Evolutionary conservation across 768 basidiomycete genomes (phyloP).

Genomic region (Thelephora ganbajun): DNA sequence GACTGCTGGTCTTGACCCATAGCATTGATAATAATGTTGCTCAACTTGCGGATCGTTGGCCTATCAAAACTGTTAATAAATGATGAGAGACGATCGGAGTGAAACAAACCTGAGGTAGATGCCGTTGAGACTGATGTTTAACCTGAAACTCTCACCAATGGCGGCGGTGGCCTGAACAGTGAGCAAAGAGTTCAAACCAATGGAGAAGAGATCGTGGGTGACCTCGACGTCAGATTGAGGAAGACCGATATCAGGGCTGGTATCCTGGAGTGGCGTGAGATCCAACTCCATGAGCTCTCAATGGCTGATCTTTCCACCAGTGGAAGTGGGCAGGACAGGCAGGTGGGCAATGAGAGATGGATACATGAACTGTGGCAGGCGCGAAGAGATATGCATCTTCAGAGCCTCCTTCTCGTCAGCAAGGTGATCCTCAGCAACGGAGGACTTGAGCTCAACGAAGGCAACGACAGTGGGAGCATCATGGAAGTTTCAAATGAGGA

Average conservation of each 20-base stretch:
- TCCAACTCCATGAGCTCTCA: slow-evolving; percentile 16
- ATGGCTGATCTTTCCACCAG: slow-evolving; percentile 17
- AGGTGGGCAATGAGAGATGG: slow-evolving; percentile 16
- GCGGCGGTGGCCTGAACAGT: too few species aligned
- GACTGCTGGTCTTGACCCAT: too few species aligned
- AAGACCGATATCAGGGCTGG: slow-evolving; percentile 13
- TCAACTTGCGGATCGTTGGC: too few species aligned
- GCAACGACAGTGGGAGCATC: slow-evolving; percentile 17
- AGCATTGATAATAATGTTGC: too few species aligned
- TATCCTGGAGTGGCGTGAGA: slow-evolving; percentile 12
- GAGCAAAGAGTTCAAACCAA: too few species aligned
- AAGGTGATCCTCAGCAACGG: slow-evolving; percentile 1
- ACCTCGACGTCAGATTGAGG: slow-evolving; percentile 15
- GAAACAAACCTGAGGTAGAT: too few species aligned
- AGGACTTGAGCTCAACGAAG: slow-evolving; percentile 16
- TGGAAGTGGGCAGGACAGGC: slow-evolving; percentile 12
- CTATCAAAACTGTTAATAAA: too few species aligned
- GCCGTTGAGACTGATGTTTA: too few species aligned
- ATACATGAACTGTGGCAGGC: slow-evolving; percentile 19
- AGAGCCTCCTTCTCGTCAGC: slow-evolving; percentile 8
- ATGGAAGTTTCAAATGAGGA: slow-evolving; percentile 16
- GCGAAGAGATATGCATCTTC: slow-evolving; percentile 15
- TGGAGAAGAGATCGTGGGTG: slow-evolving; percentile 14
- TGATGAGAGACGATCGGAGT: too few species aligned
- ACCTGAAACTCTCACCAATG: too few species aligned